These are phyloP conservation scores for Blakeslea trispora DNA, from an alignment of 371 early-diverging fungal genomes.

Conservation along the genomic window DNA sequence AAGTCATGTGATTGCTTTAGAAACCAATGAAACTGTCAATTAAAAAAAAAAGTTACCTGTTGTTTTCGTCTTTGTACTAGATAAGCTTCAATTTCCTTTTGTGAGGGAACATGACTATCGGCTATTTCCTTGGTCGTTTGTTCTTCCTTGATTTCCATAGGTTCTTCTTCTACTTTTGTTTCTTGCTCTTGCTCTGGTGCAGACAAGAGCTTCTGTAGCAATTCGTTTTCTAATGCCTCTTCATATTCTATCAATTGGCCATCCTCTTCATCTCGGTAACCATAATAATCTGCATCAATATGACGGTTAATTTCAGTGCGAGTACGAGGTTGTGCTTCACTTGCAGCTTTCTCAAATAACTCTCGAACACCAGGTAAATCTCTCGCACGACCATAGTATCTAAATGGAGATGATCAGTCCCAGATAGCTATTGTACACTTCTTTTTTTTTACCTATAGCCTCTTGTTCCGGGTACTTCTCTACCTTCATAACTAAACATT, in stretches of 20 bases:
- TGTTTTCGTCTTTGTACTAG: conserved; percentile 70
- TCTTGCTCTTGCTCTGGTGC: too few relatives aligned
- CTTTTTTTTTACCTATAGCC: conserved; percentile 82
- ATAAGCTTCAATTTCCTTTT: conserved; percentile 77
- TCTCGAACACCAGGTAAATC: conserved; percentile 95
- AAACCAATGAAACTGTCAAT: too few relatives aligned
- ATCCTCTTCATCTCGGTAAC: conserved; percentile 94
- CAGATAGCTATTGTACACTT: too few relatives aligned
- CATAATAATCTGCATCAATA: conserved; percentile 94
- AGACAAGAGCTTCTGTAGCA: conserved; percentile 38
- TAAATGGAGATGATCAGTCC: too few relatives aligned
- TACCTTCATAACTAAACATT: conserved; percentile 85
- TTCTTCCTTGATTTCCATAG: conserved; percentile 16
- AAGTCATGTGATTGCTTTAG: too few relatives aligned
- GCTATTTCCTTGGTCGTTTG: conserved; percentile 17
- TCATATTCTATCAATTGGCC: conserved; percentile 82
- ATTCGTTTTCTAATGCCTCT: conserved; percentile 51
- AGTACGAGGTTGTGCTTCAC: conserved; percentile 50
- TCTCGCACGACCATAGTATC: conserved; percentile 96
- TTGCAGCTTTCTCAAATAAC: conserved; percentile 73
- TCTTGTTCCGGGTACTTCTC: conserved; percentile 86
- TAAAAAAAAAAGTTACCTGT: conserved; percentile 50
- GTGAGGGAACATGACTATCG: conserved; percentile 55
- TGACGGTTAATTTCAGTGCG: conserved; percentile 75
- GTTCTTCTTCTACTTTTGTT: conserved; percentile 16